Conservation (phyloP, 2,329 filamentous ascomycete species). For the Rachicladosporium sp. region DNA sequence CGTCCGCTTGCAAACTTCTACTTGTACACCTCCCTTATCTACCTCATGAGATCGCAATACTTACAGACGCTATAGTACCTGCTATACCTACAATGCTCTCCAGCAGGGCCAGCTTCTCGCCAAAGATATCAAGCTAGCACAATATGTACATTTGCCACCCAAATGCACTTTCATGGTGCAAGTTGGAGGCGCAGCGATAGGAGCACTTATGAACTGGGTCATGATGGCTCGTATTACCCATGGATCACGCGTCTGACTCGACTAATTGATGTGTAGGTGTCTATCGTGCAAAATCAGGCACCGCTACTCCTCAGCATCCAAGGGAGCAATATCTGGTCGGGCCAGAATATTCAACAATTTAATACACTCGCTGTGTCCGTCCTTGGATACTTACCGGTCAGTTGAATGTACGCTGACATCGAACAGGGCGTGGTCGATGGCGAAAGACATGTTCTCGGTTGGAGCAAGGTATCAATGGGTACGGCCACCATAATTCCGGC, state of each 20-base stretch:
- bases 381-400: too few relatives aligned
- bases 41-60: background rate
- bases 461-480: conserved; percentile 22
- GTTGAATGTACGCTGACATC: too few relatives aligned
- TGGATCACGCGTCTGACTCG: too few relatives aligned
- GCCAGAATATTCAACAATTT: conserved; percentile 34
- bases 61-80: conserved; percentile 8
- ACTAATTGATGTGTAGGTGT: background rate
- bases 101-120: conserved; percentile 19
- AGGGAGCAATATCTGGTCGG: conserved; percentile 37
- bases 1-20: conserved; percentile 25
- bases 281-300: conserved; percentile 32
- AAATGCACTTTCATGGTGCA: conserved; percentile 35
- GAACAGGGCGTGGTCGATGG: conserved; percentile 25
- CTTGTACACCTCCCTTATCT: conserved; percentile 8
- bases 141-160: conserved; percentile 27
- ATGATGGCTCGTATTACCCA: conserved; percentile 24
- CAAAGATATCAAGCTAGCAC: conserved; percentile 25
- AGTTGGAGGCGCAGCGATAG: conserved; percentile 30
- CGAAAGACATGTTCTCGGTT: conserved; percentile 31
- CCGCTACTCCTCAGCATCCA: conserved; percentile 30
- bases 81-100: conserved; percentile 21
- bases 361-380: conserved; percentile 30
- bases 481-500: too few relatives aligned
- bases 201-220: conserved; percentile 34